phyloP scores from a whole-genome alignment of 805 yeast genomes.

The Barnettozyma salicaria region DNA sequence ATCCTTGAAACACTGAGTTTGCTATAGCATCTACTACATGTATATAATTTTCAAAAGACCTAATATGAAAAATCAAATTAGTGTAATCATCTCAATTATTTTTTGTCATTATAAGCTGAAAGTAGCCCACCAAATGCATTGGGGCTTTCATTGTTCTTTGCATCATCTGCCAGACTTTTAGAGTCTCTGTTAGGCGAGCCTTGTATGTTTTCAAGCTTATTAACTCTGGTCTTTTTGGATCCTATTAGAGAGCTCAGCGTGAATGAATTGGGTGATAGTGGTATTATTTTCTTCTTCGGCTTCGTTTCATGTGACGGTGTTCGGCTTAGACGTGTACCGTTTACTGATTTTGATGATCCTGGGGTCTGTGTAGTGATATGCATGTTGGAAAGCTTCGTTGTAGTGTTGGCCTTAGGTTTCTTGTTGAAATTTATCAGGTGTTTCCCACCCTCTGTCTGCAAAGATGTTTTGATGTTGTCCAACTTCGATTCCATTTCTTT shows the following conservation, averaged over 20 bases:
- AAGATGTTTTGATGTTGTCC: constrained; percentile 22
- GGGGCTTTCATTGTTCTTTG: too few species aligned
- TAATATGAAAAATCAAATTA: too few species aligned
- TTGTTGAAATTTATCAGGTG: constrained; percentile 10
- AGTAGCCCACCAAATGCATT: too few species aligned
- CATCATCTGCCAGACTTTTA: too few species aligned
- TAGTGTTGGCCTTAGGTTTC: constrained; percentile 16
- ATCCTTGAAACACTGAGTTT: too few species aligned
- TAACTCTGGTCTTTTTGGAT: constrained; percentile 1
- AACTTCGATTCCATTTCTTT: constrained; percentile 27
- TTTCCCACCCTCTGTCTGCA: constrained; percentile 12
- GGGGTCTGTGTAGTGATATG: constrained; percentile 22
- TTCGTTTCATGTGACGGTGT: not conserved
- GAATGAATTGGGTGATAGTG: constrained; percentile 24
- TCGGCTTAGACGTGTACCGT: not conserved
- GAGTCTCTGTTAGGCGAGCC: constrained; percentile 24
- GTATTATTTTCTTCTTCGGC: constrained; percentile 12
- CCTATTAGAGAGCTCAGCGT: constrained; percentile 19
- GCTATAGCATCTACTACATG: too few species aligned
- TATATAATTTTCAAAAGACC: too few species aligned
- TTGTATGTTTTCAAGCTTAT: constrained; percentile 18
- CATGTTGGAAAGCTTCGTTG: constrained; percentile 19
- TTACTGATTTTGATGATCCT: constrained; percentile 2
- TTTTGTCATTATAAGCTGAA: too few species aligned
- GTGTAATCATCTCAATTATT: too few species aligned